Base-by-base conservation (phyloP, 2,329 filamentous ascomycete species). In the Fusarium acutatum region DNA sequence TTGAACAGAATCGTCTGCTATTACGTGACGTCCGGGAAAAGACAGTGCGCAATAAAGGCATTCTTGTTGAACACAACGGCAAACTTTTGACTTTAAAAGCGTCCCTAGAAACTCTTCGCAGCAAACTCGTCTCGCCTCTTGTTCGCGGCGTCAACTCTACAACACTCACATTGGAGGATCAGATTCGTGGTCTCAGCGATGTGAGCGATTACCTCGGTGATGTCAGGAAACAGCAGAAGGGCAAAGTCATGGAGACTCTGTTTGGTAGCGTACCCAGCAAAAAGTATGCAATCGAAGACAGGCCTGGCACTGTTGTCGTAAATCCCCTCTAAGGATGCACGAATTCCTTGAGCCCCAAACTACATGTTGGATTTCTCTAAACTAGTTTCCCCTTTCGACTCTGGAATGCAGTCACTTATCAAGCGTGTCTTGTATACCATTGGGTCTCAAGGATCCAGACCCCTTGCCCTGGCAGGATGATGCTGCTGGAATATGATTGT, bases 11-110 rank as follows among this genome's bases (percentile, higher is more conserved):
- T 85, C 92, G 92, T 71, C 88, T 91, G 56, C 87, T 98, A 2
- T 89, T 98, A 30, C 89, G 88, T 56, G 92, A 92, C 73, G 92
- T 98, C 64, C 91, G 95, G 71, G 90, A 92, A 66, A 93, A 93
- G 77, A 97, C 95, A 4, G 91, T 97, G 30, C 89, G 90, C 69
- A 97, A 98, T 84, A 98, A 98, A 83, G 90, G 91, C 72, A 88
- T 97, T 40, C 88, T 98, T 14, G 90, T 96, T 73, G 93, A 95
- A 77, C 95, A 98, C 82, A 96, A 97, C 77, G 91, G 93, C 68
- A 92, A 93, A 71, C 88, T 98, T 43, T 87, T 96, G 60, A 93
- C 92, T 6, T 88, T 98, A 44, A 96, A 97, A 80, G 92, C 94
- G 17, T 96, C 94, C 75, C 88, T 98, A 22, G 95, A 98, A 84